Percentiles rank a stretch among this genome's conserved stretches.
Conservation (phyloP, 2,329 filamentous ascomycete species). For the Myriosclerotinia duriaeana region DNA sequence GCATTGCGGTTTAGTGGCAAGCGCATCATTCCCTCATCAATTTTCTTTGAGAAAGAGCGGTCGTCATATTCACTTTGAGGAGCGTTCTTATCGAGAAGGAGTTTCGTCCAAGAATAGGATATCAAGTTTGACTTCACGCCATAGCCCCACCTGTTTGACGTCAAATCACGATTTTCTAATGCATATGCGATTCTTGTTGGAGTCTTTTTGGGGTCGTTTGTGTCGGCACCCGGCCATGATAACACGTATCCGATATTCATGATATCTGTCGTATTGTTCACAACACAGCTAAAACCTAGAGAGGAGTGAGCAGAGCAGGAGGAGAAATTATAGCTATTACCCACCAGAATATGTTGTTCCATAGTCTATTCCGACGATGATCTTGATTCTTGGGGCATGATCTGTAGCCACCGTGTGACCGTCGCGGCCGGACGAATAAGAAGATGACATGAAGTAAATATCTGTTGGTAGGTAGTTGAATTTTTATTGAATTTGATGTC, state of each 20-base stretch:
- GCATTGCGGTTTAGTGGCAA: conserved; percentile 27
- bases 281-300: conserved; percentile 26
- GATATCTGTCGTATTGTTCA: conserved; percentile 19
- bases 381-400: conserved; percentile 23
- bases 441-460: background rate
- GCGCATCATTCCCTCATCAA: conserved; percentile 27
- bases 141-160: conserved; percentile 29
- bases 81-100: conserved; percentile 34
- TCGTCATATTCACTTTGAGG: conserved; percentile 25
- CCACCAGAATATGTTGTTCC: conserved; percentile 36
- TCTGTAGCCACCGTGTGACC: background rate
- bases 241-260: no score
- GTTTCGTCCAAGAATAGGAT: conserved; percentile 37
- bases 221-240: no score
- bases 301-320: background rate
- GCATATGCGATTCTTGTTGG: conserved; percentile 32
- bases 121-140: conserved; percentile 26
- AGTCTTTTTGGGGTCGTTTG: conserved; percentile 11
- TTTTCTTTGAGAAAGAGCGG: conserved; percentile 15
- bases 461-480: background rate
- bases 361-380: conserved; percentile 35
- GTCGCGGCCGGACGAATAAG: rapidly evolving
- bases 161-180: conserved; percentile 22
- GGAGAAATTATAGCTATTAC: background rate
- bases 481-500: background rate